Evolutionary conservation across 495 filamentous ascomycete species (phyloP).

Genomic region (Penicillium desertorum): DNA sequence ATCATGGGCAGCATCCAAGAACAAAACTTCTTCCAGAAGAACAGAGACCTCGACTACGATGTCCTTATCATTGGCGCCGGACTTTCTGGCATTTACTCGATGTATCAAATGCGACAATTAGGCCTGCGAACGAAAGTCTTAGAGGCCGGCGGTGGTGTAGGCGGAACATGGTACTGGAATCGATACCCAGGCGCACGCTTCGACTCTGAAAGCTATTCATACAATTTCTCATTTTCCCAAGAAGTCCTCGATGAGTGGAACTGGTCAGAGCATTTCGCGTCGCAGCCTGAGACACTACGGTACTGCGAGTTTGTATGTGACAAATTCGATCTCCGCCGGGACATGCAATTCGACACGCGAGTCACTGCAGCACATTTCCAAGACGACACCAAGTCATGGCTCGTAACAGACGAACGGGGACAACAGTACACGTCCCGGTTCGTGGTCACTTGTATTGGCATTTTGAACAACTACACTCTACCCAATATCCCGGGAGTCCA

Average conservation of each 20-base stretch:
- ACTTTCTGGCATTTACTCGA: conserved; percentile 45
- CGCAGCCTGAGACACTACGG: conserved; percentile 28
- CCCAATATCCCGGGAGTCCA: conserved; percentile 34
- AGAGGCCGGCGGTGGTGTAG: conserved; percentile 45
- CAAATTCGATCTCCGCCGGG: conserved; percentile 19
- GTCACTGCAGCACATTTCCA: conserved; percentile 17
- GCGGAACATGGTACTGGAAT: conserved; percentile 49
- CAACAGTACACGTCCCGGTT: conserved; percentile 18
- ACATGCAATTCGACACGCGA: conserved; percentile 28
- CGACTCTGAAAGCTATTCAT: conserved; percentile 24
- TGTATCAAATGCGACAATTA: conserved; percentile 41
- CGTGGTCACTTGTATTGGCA: conserved; percentile 20
- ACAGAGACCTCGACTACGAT: conserved; percentile 23
- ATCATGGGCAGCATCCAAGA: background rate
- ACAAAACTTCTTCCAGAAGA: background rate
- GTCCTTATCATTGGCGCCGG: conserved; percentile 54
- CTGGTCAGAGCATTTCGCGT: conserved; percentile 31
- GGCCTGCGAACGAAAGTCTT: conserved; percentile 46
- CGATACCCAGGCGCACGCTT: conserved; percentile 28
- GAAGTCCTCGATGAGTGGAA: conserved; percentile 30
- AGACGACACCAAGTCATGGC: conserved; percentile 26
- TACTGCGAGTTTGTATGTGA: conserved; percentile 26
- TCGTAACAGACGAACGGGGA: conserved; percentile 22
- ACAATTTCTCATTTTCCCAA: conserved; percentile 24
- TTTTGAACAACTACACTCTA: conserved; percentile 18